Conservation (phyloP, 1,284 basidiomycete species). For the Butyriboletus appendiculatus region DNA sequence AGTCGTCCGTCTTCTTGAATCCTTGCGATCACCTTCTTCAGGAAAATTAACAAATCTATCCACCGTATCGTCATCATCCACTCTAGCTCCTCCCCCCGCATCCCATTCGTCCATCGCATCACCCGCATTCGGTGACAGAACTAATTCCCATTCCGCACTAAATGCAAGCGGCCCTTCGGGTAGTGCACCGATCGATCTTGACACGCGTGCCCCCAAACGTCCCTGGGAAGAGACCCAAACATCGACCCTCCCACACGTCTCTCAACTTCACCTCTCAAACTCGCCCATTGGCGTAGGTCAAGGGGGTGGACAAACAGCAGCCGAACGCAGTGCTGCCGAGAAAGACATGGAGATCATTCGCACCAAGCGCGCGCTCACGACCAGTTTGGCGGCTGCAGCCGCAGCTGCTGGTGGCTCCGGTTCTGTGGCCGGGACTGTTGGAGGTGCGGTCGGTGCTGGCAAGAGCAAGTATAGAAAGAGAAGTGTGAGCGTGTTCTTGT, state of each 20-base stretch:
- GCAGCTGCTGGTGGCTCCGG: constrained; percentile 36
- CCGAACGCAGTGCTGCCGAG: constrained; percentile 60
- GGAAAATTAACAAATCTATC: constrained; percentile 16
- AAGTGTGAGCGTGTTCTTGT: constrained; percentile 54
- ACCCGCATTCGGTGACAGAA: constrained; percentile 24
- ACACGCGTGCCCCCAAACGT: constrained; percentile 61
- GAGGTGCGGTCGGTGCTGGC: constrained; percentile 27
- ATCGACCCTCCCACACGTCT: constrained; percentile 25
- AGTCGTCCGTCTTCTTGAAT: constrained; percentile 67
- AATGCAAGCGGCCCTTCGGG: constrained; percentile 21
- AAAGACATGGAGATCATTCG: constrained; percentile 81
- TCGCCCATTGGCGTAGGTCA: constrained; percentile 12
- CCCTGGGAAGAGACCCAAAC: constrained; percentile 67
- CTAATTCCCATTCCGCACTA: constrained; percentile 18
- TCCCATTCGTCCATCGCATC: constrained; percentile 21
- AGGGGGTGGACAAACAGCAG: constrained; percentile 22
- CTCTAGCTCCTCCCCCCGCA: constrained; percentile 11
- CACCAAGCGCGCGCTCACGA: constrained; percentile 69
- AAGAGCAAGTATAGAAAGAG: constrained; percentile 81
- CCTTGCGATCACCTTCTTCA: constrained; percentile 45
- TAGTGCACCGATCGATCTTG: constrained; percentile 24
- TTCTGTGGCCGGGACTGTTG: constrained; percentile 25
- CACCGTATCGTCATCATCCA: constrained; percentile 8
- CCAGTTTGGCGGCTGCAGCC: constrained; percentile 43
- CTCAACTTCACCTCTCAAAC: constrained; percentile 29